These are phyloP conservation scores for Neurospora sp. DNA, from an alignment of 2,329 filamentous ascomycete species.

Conservation along the genomic window DNA sequence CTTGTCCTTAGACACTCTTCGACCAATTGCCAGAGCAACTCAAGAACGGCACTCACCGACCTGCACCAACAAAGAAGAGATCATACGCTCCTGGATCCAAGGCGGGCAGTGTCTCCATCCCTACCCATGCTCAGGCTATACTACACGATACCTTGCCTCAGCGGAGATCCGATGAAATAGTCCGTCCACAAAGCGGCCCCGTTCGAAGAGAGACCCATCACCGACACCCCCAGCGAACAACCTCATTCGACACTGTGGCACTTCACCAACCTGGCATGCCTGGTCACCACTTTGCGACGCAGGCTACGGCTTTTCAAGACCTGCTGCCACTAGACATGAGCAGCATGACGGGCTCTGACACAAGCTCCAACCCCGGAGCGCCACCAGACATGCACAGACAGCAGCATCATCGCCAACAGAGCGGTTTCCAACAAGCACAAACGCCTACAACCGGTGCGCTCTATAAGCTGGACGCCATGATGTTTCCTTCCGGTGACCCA, in stretches of 20 bases:
- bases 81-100: slow-evolving; percentile 34
- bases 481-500: slow-evolving; percentile 71
- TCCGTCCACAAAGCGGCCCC: slow-evolving; percentile 10
- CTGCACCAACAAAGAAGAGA: slow-evolving; percentile 43
- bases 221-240: slow-evolving; percentile 12
- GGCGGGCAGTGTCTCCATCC: slow-evolving; percentile 21
- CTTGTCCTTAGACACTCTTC: slow-evolving; percentile 59
- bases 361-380: slow-evolving; percentile 24
- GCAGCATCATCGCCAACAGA: not conserved
- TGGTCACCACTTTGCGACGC: slow-evolving; percentile 26
- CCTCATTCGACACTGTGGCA: slow-evolving; percentile 19
- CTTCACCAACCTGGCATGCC: slow-evolving; percentile 19
- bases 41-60: slow-evolving; percentile 37
- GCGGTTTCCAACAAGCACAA: slow-evolving; percentile 21
- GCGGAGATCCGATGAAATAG: slow-evolving; percentile 20
- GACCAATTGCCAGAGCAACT: slow-evolving; percentile 70
- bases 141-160: slow-evolving; percentile 11
- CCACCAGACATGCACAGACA: slow-evolving; percentile 14
- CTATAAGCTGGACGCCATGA: slow-evolving; percentile 65
- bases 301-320: slow-evolving; percentile 27
- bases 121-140: slow-evolving; percentile 19
- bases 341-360: slow-evolving; percentile 23
- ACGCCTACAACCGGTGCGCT: slow-evolving; percentile 30
- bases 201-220: slow-evolving; percentile 9
- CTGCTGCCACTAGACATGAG: slow-evolving; percentile 36